These are phyloP conservation scores for Rachicladosporium sp. DNA, from an alignment of 2,329 filamentous ascomycete species.

Conservation along the genomic window DNA sequence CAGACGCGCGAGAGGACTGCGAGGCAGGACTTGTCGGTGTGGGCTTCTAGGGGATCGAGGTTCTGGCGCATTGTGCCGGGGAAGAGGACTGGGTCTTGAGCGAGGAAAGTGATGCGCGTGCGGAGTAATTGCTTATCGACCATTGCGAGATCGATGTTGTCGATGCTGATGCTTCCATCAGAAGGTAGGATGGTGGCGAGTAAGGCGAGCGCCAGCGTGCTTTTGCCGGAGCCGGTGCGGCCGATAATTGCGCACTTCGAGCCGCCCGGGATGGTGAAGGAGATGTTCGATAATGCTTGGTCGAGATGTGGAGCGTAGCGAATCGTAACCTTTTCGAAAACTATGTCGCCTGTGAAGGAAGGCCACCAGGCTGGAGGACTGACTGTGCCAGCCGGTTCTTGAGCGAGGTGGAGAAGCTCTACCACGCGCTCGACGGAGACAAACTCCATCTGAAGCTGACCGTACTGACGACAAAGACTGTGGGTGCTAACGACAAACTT, in stretches of 20 bases:
- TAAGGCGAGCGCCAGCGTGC: slow-evolving; percentile 54
- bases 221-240: slow-evolving; percentile 72
- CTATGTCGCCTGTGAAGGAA: slow-evolving; percentile 54
- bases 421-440: slow-evolving; percentile 80
- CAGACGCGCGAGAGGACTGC: slow-evolving; percentile 44
- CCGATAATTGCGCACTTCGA: slow-evolving; percentile 70
- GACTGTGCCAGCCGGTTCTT: slow-evolving; percentile 56
- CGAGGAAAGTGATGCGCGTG: slow-evolving; percentile 51
- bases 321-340: slow-evolving; percentile 66
- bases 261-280: slow-evolving; percentile 63
- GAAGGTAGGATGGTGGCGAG: slow-evolving; percentile 45
- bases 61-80: slow-evolving; percentile 50
- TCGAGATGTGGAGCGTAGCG: slow-evolving; percentile 69
- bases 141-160: slow-evolving; percentile 47
- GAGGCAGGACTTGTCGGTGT: slow-evolving; percentile 42
- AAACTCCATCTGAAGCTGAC: slow-evolving; percentile 81
- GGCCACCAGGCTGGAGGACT: slow-evolving; percentile 69
- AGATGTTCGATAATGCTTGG: slow-evolving; percentile 55
- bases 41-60: slow-evolving; percentile 48
- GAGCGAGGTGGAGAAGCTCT: slow-evolving; percentile 65
- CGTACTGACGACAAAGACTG: slow-evolving; percentile 64
- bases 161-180: slow-evolving; percentile 46
- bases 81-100: slow-evolving; percentile 55
- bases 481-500: slow-evolving; percentile 61
- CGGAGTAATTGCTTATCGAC: slow-evolving; percentile 49